Base-by-base conservation (phyloP, 2,329 filamentous ascomycete genomes). In the Aureobasidium sp. region DNA sequence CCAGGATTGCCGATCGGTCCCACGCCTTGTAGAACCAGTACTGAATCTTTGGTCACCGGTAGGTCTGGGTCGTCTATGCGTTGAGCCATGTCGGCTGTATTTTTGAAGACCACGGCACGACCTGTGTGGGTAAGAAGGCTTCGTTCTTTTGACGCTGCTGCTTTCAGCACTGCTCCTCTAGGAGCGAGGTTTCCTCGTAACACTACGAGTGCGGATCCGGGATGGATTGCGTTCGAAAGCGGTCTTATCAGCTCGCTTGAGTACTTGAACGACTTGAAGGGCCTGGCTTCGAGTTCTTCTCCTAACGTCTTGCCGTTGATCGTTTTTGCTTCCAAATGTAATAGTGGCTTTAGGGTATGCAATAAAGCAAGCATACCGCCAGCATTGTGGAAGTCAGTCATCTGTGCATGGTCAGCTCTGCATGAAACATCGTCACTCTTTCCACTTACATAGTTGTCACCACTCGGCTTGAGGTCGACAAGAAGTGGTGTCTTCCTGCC, bases 351-450 rank as follows among this genome's bases (percentile, higher is more conserved):
- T 5, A 82, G 69, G 0, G 73, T 75, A 60, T 79, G 77, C 24
- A 81, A 64, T 7, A 82, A 66, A 4, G 76, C 76, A 29, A 77
- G 66, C 78, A 81, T 81, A 4, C 79, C 79, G 1, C 79, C 79
- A 0, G 78, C 78, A 62, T 81, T 79, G 64, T 81, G 79, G 61
- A 81, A 81, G 65, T 82, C 79, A n/a, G 74, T 77, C 79, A 81
- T 81, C 37, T 47, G 19, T 17, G 22, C 9, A 5, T 2, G 3
- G 29, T 42, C 7, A 57, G 39, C 39, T 15, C 5, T 33, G 6
- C 11, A 22, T 15, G 12, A 3, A 1, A 22, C 3, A 3, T 7
- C 9, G 0, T 14, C 12, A 3, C 1, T 1, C 24, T 24, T 56
- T 33, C 11, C 37, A 56, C 52, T 15, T 29, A 42, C 52, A 15